Conservation (phyloP, 73 alveolate genomes). For the Paramecium sexaurelia region DNA sequence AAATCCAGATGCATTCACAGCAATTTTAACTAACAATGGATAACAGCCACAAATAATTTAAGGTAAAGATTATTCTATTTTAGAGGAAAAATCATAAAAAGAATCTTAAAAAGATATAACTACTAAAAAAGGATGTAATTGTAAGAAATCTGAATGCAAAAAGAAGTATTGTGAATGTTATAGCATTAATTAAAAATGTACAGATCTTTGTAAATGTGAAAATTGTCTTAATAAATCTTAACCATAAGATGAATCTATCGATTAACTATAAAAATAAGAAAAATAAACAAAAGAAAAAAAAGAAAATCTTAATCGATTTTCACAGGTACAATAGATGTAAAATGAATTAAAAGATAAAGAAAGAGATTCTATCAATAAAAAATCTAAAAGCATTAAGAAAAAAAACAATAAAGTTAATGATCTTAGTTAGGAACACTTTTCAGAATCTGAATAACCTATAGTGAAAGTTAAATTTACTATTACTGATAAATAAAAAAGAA, state of each 20-base stretch:
- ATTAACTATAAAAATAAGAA: neutral
- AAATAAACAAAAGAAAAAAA: neutral
- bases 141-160: slow-evolving; percentile 78
- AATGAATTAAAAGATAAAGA: neutral
- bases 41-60: slow-evolving; percentile 19
- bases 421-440: neutral
- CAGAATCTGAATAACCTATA: neutral
- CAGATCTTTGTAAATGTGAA: slow-evolving; percentile 72
- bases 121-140: slow-evolving; percentile 72
- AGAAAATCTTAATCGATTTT: neutral
- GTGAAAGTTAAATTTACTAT: neutral
- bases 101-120: neutral
- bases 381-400: neutral
- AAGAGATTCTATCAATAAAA: neutral
- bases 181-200: slow-evolving; percentile 65
- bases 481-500: neutral
- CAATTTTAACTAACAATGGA: neutral
- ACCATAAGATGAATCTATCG: neutral
- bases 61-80: neutral
- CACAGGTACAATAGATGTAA: neutral
- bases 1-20: slow-evolving; percentile 66
- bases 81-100: neutral
- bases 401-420: neutral
- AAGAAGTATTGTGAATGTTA: slow-evolving; percentile 82
- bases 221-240: slow-evolving; percentile 30